Evolutionary conservation across 257 asterid genomes (phyloP).

Genomic region (Nicotiana undulata): DNA sequence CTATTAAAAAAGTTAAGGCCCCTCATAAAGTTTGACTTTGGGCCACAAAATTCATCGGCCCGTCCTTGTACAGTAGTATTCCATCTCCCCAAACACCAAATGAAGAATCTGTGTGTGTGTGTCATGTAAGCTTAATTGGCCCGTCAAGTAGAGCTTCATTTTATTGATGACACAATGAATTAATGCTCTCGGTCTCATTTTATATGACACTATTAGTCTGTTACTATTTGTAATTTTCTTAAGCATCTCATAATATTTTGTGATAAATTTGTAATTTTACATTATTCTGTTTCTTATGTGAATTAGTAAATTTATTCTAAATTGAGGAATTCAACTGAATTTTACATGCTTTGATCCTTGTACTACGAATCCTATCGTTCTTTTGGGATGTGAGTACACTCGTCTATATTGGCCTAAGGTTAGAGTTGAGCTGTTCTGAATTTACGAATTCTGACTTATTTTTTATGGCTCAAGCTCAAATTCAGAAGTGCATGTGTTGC

Average conservation of each 20-base stretch:
- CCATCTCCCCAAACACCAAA: background rate
- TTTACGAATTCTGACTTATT: background rate
- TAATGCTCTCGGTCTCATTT: background rate
- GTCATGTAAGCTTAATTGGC: background rate
- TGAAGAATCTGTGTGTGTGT: background rate
- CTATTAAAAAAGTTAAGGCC: too few relatives aligned
- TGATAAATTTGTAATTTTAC: background rate
- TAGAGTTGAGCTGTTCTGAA: background rate
- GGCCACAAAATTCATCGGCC: too few relatives aligned
- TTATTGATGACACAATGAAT: background rate
- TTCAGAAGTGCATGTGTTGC: background rate
- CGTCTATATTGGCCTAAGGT: background rate
- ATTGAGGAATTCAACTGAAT: background rate
- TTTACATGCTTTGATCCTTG: background rate
- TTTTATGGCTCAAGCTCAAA: background rate
- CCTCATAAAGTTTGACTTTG: too few relatives aligned
- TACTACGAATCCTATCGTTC: background rate
- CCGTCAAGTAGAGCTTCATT: background rate
- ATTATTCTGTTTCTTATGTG: background rate
- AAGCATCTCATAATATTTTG: background rate
- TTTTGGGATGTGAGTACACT: background rate
- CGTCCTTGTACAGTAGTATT: too few relatives aligned
- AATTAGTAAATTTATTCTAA: background rate
- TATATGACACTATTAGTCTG: background rate
- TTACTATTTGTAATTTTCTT: background rate